Evolutionary conservation across 768 basidiomycete genomes (phyloP).

Genomic region (Rhodotorula toruloides): DNA sequence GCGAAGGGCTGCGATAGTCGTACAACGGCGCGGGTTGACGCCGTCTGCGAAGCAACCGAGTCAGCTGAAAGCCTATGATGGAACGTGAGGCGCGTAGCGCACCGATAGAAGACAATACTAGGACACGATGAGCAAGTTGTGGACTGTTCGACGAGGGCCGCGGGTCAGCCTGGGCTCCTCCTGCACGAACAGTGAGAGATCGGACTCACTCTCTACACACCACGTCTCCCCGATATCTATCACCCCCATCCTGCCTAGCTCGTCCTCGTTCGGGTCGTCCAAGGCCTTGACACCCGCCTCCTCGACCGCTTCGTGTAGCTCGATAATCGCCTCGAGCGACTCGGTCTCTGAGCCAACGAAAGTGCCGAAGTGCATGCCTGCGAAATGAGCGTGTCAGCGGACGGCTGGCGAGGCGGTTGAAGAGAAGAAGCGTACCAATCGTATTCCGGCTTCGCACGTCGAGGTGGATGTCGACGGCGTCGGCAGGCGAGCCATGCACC

Average conservation of each 20-base stretch:
- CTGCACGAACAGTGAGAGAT: background rate
- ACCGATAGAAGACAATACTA: background rate
- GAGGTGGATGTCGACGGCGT: constrained; percentile 49
- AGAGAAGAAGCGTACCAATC: constrained; percentile 41
- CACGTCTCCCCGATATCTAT: constrained; percentile 48
- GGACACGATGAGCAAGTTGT: constrained; percentile 17
- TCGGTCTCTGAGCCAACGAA: constrained; percentile 51
- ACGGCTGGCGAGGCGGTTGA: background rate
- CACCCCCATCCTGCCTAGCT: constrained; percentile 47
- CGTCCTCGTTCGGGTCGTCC: constrained; percentile 43
- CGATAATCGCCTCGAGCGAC: constrained; percentile 49
- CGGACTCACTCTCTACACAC: constrained; percentile 19
- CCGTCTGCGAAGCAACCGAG: too few species aligned
- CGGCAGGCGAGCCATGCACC: constrained; percentile 50
- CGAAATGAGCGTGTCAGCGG: background rate
- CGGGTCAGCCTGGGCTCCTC: background rate
- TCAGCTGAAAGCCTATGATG: background rate
- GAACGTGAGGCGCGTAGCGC: background rate
- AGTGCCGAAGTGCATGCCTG: constrained; percentile 52
- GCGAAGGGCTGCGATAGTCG: too few species aligned
- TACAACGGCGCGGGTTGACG: too few species aligned
- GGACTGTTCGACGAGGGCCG: background rate
- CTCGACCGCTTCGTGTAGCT: constrained; percentile 41
- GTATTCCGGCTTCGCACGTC: constrained; percentile 49
- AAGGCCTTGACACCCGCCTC: constrained; percentile 24